Base-by-base conservation (phyloP, 140 eudicot genomes). In the Cichorium intybus region DNA sequence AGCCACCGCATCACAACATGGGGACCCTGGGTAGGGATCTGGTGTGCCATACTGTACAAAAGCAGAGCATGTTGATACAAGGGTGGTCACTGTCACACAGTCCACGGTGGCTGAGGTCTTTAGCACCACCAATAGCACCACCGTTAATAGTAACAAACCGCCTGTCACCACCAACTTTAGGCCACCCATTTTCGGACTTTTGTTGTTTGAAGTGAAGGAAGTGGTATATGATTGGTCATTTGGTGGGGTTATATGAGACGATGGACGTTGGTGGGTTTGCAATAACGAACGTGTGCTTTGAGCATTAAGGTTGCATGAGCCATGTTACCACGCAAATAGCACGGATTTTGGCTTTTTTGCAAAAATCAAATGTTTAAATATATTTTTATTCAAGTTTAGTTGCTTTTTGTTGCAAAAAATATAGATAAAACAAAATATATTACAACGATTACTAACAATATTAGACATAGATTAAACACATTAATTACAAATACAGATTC, bases 21-120 rank as follows among this genome's bases (percentile, higher is more conserved):
- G 96, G n/a, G 98, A 80, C 20, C 85, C 89, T 0, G 98, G 96
- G 1, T 68, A 35, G 7, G 98, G 96, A 56, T 92, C 98, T 0
- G 98, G 98, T 28, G 85, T 37, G 7, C 98, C 96, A 7, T 85
- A 81, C 4, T 70, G 79, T 26, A 85, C 86, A 75, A 83, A 87
- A 23, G 76, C 61, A 3, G 98, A 80, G 72, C 98, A 92, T n/a
- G 96, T 76, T 34, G 96, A 80, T 39, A 92, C 54, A 22, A 88
- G 87, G 2, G 82, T 79, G 10, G 88, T 85, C 75, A 87, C 96
- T 0, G 89, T 85, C 45, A 73, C 72, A 74, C 96, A 92, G 72
- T 92, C 98, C 6, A 74, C 70, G 9, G 55, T 68, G 0, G 78
- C 77, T 24, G 66, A 64, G 14, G 28, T 69, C 49, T 34, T 68